Base-by-base conservation (phyloP, 2,329 filamentous ascomycete species). In the Tolypocladium guangdongense region DNA sequence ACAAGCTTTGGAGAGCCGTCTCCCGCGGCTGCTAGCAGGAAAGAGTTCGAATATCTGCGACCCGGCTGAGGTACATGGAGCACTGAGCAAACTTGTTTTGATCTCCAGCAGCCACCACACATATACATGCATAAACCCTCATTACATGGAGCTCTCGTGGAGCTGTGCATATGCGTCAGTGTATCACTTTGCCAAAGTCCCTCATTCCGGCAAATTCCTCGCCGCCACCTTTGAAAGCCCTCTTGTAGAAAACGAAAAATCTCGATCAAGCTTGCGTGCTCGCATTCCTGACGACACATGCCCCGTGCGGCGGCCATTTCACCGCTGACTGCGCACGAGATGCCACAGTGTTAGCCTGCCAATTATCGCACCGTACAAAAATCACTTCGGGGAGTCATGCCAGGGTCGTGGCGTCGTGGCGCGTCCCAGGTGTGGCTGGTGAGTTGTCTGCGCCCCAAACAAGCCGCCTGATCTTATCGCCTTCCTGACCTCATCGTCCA, bases 401-500 rank as follows among this genome's bases (percentile, higher is more conserved):
- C n/a, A n/a, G n/a, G n/a, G n/a, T n/a, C n/a, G n/a, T n/a, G n/a
- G n/a, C 2, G 10, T 14, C 38, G 12, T 32, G 27, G 27, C 43
- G 43, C 5, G 27, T 14, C 38, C 18, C 14, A 16, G 22, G 43
- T 27, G 27, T 47, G 27, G 43, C 43, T 47, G 4, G 18, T 24
- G 18, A 8, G n/a, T 30, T 30, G 7, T 7, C 41, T 32, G 27
- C 43, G 43, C 43, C 27, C 3, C 11, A 1, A 18, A 10, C 16
- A 24, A 18, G 30, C 3, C 1, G 4, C 50, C 54, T 58, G n/a
- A 58, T 58, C 57, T 58, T 55, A 58, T 58, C 56, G 51, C 32
- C 36, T 30, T 24, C 51, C 51, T 52, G 51, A 52, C 43, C 51
- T 52, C 51, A 52, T 50, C 49, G 35, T 39, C 33, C 49, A 37